A percentile compares a stretch with the other conserved stretches of the same genome.
Evolutionary conservation across 768 basidiomycete genomes (phyloP).

Genomic region (Cubamyces lactineus): DNA sequence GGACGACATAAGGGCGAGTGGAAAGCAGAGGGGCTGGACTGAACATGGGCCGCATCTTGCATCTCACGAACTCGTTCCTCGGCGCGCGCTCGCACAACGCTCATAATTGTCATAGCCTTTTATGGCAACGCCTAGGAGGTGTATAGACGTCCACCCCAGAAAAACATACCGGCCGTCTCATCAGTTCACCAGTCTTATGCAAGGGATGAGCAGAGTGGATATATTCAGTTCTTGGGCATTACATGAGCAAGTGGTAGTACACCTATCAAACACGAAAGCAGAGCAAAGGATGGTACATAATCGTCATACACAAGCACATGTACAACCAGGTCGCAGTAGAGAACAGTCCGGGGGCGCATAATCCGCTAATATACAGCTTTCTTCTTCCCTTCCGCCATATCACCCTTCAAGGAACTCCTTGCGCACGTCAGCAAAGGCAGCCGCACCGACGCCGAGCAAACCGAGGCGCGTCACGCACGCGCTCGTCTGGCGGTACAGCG

Average conservation of each 20-base stretch:
- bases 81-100: constrained; percentile 13
- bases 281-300: neutral
- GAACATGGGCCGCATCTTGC: neutral
- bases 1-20: neutral
- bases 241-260: neutral
- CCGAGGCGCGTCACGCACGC: constrained; percentile 74
- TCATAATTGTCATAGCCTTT: constrained; percentile 5
- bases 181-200: neutral
- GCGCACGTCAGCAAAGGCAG: constrained; percentile 80
- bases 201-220: neutral
- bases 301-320: neutral
- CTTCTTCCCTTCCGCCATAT: constrained; percentile 1
- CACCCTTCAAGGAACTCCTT: constrained; percentile 66
- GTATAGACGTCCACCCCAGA: neutral
- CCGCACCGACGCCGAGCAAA: constrained; percentile 69
- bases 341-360: constrained; percentile 2
- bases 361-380: constrained; percentile 8
- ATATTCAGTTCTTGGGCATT: neutral
- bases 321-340: neutral
- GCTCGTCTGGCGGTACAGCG: constrained; percentile 73
- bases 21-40: neutral
- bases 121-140: neutral
- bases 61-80: constrained; percentile 2
- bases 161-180: no score
- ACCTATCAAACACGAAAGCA: constrained; percentile 10